Evolutionary conservation across 169 alveolate species (phyloP), one percentile per base, ranked within the genome.

Genomic region (Plasmodium vivax): DNA sequence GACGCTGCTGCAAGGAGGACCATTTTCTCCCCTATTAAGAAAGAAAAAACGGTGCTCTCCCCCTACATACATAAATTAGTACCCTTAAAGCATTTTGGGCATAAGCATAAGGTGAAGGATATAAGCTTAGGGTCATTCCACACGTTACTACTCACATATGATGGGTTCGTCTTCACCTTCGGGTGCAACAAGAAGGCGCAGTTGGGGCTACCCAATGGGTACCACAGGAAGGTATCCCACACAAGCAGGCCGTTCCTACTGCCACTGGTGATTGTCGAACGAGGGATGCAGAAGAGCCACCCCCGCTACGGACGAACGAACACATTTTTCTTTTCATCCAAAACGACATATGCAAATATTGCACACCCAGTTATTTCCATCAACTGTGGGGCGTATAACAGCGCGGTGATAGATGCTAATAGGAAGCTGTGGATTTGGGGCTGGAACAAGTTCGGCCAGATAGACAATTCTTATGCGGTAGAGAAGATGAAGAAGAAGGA

Each of bases 401-500:
- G 87, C 38, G 87, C 87, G 10, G 32, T 87, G 5, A 87, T 87
- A 0, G 93, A 87, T 12, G 93, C 87, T 5, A 58, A 90, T 19
- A 79, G 73, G 54, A 54, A 80, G 51, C 34, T 80, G 62, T 90
- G 94, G 94, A 38, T 80, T 41, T 90, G 94, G 94, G 90, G 90
- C 19, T 90, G 94, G 94, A 90, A 90, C 19, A 62, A 90, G 83
- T 80, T 23, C 58, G 90, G 94, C 6, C 94, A 90, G 47, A 80
- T 80, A 8, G 91, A 80, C 47, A 45, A 41, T 19, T 27, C 88
- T 0, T 80, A 90, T 34, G 54, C 72, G 27, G 34, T 43, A 62
- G 91, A 90, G 14, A 80, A 80, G 62, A 30, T 43, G 56, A 80
- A 90, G 74, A 54, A n/a, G 45, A 79, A 23, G 12, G n/a, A 75